Percentiles rank a stretch among this genome's conserved stretches.
Evolutionary conservation across 768 basidiomycete genomes (phyloP).

Genomic region (Hypsizygus marmoreus): DNA sequence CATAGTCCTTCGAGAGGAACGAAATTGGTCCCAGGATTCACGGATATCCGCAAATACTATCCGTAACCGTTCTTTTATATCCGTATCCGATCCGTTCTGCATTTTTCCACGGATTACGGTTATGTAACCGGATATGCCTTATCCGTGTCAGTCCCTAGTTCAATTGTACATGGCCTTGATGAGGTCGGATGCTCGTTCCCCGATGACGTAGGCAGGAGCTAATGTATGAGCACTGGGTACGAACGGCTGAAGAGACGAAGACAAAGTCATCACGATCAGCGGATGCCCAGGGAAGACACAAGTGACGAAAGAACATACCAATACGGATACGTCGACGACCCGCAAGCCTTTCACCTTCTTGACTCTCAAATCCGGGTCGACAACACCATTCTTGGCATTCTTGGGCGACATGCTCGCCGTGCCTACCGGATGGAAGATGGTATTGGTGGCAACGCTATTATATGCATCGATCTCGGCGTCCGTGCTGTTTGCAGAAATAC

Average conservation of each 20-base stretch:
- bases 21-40: too few relatives aligned
- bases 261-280: too few relatives aligned
- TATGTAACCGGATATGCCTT: too few relatives aligned
- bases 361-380: constrained; percentile 31
- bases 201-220: constrained; percentile 2
- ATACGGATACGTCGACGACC: constrained; percentile 35
- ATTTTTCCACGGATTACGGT: too few relatives aligned
- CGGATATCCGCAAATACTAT: too few relatives aligned
- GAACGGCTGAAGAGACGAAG: constrained; percentile 5
- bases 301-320: too few relatives aligned
- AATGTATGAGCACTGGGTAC: constrained; percentile 2
- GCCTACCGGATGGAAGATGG: constrained; percentile 23
- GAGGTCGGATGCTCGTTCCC: constrained; percentile 5
- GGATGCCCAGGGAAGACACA: too few relatives aligned
- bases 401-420: constrained; percentile 27
- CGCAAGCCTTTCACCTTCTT: constrained; percentile 30
- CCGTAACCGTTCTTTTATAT: too few relatives aligned
- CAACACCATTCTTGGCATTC: constrained; percentile 26
- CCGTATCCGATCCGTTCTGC: too few relatives aligned
- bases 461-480: constrained; percentile 26
- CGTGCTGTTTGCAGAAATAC: constrained; percentile 5
- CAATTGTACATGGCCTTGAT: constrained; percentile 2
- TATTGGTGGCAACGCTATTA: constrained; percentile 20
- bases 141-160: too few relatives aligned
- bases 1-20: too few relatives aligned